These are phyloP conservation scores for Magnolia changhungtana DNA, from an alignment of 164 flowering plant species.

Conservation along the genomic window DNA sequence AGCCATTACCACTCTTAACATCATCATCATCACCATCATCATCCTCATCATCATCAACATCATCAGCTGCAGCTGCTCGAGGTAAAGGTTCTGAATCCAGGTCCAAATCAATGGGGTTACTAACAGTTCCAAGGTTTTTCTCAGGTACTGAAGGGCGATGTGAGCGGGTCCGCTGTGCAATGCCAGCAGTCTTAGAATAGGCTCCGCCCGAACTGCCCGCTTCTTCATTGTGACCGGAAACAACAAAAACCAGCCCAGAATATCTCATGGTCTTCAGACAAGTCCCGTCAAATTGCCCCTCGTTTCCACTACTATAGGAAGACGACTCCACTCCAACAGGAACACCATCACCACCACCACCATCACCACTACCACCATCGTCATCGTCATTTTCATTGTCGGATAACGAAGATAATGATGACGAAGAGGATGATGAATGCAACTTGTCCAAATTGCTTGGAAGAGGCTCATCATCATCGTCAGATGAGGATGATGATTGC, in stretches of 20 bases:
- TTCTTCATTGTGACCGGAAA: not conserved
- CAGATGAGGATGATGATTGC: not conserved
- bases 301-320: not conserved
- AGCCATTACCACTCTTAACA: not conserved
- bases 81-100: constrained; percentile 7
- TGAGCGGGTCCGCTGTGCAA: not conserved
- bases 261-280: not conserved
- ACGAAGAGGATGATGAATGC: too few species aligned
- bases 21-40: not conserved
- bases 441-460: too few species aligned
- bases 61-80: not conserved
- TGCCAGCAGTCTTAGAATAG: not conserved
- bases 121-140: constrained; percentile 15
- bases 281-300: not conserved
- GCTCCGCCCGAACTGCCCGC: not conserved
- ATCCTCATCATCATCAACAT: not conserved
- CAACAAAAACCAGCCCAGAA: not conserved
- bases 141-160: not conserved
- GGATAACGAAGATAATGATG: too few species aligned
- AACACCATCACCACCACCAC: not conserved
- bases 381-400: not conserved
- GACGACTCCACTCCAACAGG: not conserved
- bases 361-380: not conserved
- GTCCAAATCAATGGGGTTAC: constrained; percentile 14
- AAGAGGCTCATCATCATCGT: not conserved